A percentile compares a stretch with the other conserved stretches of the same genome.
Evolutionary conservation across 257 asterid species (phyloP).

Genomic region (Solanum paucissectum): DNA sequence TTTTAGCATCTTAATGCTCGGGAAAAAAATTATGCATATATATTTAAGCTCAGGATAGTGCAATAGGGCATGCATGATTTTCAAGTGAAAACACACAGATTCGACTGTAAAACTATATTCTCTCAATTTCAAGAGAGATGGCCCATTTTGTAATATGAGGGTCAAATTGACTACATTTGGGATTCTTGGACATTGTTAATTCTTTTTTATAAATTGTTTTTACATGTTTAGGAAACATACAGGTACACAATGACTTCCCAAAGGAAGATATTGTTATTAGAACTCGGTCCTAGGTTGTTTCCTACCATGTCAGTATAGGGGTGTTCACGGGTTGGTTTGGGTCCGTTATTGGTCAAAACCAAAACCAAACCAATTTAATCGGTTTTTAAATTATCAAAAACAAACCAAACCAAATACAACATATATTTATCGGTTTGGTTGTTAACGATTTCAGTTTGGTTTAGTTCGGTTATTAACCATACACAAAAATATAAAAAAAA

Average conservation of each 20-base stretch:
- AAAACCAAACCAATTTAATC: not conserved
- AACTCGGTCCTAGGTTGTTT: not conserved
- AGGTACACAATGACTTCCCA: not conserved
- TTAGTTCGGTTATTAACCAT: not conserved
- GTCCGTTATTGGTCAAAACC: not conserved
- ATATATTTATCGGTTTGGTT: not conserved
- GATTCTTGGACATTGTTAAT: not conserved
- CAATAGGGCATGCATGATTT: not conserved
- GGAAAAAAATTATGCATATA: not conserved
- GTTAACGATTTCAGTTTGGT: too few species aligned
- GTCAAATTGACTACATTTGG: not conserved
- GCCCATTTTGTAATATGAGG: not conserved
- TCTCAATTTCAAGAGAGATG: not conserved
- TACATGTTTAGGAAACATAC: not conserved
- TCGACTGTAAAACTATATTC: not conserved
- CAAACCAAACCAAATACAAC: not conserved
- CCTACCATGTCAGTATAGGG: not conserved
- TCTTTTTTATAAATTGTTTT: not conserved
- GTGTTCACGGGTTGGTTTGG: not conserved
- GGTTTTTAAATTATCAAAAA: not conserved
- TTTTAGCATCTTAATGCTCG: not conserved
- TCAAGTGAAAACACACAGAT: not conserved
- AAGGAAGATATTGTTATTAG: not conserved
- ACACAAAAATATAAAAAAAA: too few species aligned
- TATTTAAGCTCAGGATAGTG: not conserved